Evolutionary conservation across 2,329 filamentous ascomycete genomes (phyloP).

Genomic region (Cladosporium sp.): DNA sequence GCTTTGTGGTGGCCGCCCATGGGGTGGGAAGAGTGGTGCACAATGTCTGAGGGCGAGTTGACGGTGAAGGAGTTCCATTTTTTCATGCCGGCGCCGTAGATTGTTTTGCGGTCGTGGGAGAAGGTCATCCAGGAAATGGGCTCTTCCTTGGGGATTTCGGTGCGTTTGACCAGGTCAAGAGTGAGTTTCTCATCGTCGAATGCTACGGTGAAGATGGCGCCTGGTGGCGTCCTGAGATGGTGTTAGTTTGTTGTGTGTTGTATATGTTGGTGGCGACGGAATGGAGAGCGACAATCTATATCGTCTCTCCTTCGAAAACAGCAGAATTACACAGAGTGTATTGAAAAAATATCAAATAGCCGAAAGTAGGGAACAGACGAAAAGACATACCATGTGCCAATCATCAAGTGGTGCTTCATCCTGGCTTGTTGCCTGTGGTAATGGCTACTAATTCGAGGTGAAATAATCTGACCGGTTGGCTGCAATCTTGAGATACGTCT

Average conservation of each 20-base stretch:
- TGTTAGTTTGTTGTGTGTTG: background rate
- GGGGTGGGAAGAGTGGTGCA: constrained; percentile 68
- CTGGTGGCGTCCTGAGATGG: constrained; percentile 60
- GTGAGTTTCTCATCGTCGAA: constrained; percentile 79
- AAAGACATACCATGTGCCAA: constrained; percentile 62
- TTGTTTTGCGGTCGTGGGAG: constrained; percentile 67
- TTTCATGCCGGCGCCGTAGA: constrained; percentile 90
- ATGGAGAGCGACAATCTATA: too few relatives aligned
- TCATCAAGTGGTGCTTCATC: constrained; percentile 88
- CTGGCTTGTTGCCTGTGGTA: constrained; percentile 23
- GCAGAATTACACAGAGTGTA: background rate
- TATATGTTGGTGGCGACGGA: background rate
- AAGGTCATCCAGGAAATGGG: constrained; percentile 94
- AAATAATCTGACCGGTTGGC: too few relatives aligned
- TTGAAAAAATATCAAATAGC: background rate
- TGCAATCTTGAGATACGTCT: background rate
- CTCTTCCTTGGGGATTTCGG: constrained; percentile 74
- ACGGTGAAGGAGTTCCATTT: constrained; percentile 83
- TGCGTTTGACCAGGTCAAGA: constrained; percentile 71
- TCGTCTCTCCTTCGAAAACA: constrained; percentile 2
- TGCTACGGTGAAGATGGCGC: constrained; percentile 81
- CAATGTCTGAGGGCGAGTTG: constrained; percentile 68
- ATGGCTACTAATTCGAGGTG: background rate
- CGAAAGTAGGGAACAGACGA: too few relatives aligned
- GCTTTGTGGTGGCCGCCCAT: constrained; percentile 71